Conservation (phyloP, 345 rosid genomes). For the Acer campestre region DNA sequence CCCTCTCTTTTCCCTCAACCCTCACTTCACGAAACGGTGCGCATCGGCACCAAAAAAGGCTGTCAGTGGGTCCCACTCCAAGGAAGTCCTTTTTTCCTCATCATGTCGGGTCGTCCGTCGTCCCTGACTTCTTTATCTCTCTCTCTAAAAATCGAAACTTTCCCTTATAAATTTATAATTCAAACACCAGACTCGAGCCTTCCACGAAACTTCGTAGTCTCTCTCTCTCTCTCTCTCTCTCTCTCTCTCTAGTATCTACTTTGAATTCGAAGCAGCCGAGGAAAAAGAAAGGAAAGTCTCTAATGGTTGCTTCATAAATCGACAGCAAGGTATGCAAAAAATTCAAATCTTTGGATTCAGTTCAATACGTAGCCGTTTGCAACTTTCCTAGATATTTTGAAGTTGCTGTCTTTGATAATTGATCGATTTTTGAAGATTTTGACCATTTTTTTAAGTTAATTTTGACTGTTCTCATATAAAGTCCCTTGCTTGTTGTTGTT, state of each 20-base stretch:
- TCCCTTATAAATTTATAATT: neutral
- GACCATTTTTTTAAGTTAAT: neutral
- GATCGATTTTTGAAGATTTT: neutral
- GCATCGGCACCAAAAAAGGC: constrained; percentile 1
- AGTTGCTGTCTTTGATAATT: neutral
- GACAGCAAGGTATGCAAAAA: neutral
- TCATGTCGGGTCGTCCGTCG: neutral
- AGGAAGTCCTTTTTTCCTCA: neutral
- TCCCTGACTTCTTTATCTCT: neutral
- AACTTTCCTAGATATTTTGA: neutral
- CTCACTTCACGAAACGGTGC: neutral
- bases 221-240: neutral
- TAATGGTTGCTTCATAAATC: neutral
- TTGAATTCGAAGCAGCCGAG: neutral
- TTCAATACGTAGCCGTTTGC: neutral
- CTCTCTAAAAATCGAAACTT: neutral
- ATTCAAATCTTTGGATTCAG: neutral
- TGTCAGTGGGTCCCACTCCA: constrained; percentile 3
- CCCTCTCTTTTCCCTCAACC: neutral
- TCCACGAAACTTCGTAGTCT: constrained; percentile 16
- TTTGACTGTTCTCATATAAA: neutral
- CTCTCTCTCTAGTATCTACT: neutral
- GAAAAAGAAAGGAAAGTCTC: neutral
- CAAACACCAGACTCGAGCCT: neutral
- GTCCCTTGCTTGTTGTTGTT: neutral